These are phyloP conservation scores for Mortierella alpina DNA, from an alignment of 192 early-diverging fungal genomes.

Conservation along the genomic window DNA sequence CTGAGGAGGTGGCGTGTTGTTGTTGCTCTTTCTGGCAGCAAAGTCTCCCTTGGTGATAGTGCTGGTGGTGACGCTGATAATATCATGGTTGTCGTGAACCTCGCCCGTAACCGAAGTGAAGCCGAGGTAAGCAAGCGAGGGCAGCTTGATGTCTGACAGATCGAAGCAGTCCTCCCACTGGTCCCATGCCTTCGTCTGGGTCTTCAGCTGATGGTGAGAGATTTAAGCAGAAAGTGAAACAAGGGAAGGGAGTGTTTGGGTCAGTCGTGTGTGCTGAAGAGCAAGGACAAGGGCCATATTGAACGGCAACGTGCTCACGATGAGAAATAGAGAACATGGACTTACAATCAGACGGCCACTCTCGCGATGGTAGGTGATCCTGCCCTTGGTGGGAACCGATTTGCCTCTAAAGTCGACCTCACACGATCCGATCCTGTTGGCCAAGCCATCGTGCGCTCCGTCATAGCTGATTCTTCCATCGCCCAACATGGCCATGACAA, in stretches of 20 bases:
- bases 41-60: slow-evolving; percentile 24
- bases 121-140: slow-evolving; percentile 82
- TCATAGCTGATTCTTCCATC: slow-evolving; percentile 91
- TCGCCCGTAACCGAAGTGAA: slow-evolving; percentile 96
- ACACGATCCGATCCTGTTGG: slow-evolving; percentile 71
- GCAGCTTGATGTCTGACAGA: slow-evolving; percentile 80
- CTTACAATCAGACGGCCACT: slow-evolving; percentile 23
- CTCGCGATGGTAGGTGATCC: slow-evolving; percentile 81
- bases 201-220: slow-evolving; percentile 48
- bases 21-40: slow-evolving; percentile 13
- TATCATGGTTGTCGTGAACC: slow-evolving; percentile 75
- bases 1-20: slow-evolving; percentile 42
- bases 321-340: background rate
- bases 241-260: background rate
- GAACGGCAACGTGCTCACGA: background rate
- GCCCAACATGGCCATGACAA: slow-evolving; percentile 93
- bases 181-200: slow-evolving; percentile 64
- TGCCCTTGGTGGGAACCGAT: slow-evolving; percentile 68
- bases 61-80: slow-evolving; percentile 60
- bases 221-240: background rate
- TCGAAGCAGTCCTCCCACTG: slow-evolving; percentile 91
- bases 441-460: slow-evolving; percentile 79
- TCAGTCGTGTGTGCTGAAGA: too few species aligned
- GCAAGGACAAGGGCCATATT: too few species aligned
- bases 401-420: slow-evolving; percentile 83